Conservation (phyloP, 441 rosid genomes). For the Populus hybrid region DNA sequence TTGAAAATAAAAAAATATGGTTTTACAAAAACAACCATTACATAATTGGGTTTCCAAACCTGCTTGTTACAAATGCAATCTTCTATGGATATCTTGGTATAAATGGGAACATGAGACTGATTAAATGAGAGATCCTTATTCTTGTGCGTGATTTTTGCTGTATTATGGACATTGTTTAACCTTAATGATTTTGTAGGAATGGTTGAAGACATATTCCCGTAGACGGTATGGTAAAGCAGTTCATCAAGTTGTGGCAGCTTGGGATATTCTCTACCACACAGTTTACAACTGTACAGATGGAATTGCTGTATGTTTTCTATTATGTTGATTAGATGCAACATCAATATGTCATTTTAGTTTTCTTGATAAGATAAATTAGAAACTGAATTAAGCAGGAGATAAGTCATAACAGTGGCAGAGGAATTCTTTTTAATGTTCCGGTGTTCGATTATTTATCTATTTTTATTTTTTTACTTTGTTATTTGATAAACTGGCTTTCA, state of each 20-base stretch:
- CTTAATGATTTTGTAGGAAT: slow-evolving; percentile 49
- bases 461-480: not conserved
- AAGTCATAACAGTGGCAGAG: not conserved
- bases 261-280: slow-evolving; percentile 82
- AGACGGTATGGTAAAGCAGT: slow-evolving; percentile 85
- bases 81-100: not conserved
- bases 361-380: not conserved
- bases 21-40: not conserved
- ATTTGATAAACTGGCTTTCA: not conserved
- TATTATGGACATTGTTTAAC: not conserved
- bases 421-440: not conserved
- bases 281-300: slow-evolving; percentile 88
- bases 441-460: not conserved
- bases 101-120: not conserved
- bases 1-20: not conserved
- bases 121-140: not conserved
- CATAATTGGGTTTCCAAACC: not conserved
- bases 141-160: not conserved
- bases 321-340: slow-evolving; percentile 11
- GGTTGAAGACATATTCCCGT: slow-evolving; percentile 72
- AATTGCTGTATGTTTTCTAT: slow-evolving; percentile 55
- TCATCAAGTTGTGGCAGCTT: slow-evolving; percentile 58
- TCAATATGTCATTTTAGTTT: not conserved
- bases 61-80: not conserved
- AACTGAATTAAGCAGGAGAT: not conserved